Evolutionary conservation across 2,329 filamentous ascomycete species (phyloP).

Genomic region (Cryoendolithus antarcticus): DNA sequence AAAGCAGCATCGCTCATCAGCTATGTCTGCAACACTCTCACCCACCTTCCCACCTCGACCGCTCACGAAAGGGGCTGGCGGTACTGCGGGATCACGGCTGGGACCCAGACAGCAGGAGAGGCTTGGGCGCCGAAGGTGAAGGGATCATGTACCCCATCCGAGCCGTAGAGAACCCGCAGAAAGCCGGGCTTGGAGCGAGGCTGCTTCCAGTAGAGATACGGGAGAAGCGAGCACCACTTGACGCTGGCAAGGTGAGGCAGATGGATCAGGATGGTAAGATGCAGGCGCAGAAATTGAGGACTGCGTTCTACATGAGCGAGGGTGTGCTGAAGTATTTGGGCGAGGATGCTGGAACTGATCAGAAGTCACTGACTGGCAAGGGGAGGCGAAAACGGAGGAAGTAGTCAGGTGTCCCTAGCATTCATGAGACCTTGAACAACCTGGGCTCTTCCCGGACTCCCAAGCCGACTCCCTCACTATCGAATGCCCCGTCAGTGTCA

Average conservation of each 20-base stretch:
- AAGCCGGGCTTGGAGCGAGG: slow-evolving; percentile 55
- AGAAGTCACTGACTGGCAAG: too few relatives aligned
- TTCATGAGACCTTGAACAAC: background rate
- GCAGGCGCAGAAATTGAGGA: slow-evolving; percentile 39
- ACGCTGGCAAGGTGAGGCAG: slow-evolving; percentile 58
- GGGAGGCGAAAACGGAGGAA: too few relatives aligned
- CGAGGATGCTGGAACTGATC: too few relatives aligned
- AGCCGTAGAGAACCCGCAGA: slow-evolving; percentile 58
- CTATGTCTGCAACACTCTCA: slow-evolving; percentile 56
- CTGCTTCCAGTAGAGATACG: slow-evolving; percentile 41
- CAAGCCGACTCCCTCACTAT: too few relatives aligned
- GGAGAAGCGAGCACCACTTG: slow-evolving; percentile 41
- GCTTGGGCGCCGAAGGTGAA: slow-evolving; percentile 55
- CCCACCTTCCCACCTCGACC: slow-evolving; percentile 59
- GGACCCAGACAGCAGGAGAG: slow-evolving; percentile 61
- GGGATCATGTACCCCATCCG: slow-evolving; percentile 70
- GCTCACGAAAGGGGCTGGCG: slow-evolving; percentile 55
- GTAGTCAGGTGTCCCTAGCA: background rate
- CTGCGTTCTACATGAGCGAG: slow-evolving; percentile 62
- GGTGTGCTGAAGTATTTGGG: slow-evolving; percentile 68
- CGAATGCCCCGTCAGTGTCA: too few relatives aligned
- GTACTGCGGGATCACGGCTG: slow-evolving; percentile 58
- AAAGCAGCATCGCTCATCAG: slow-evolving; percentile 57
- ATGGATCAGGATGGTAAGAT: slow-evolving; percentile 45
- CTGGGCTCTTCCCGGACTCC: too few relatives aligned